Base-by-base conservation (phyloP, 345 rosid species). In the Eucalyptus polyanthemos region DNA sequence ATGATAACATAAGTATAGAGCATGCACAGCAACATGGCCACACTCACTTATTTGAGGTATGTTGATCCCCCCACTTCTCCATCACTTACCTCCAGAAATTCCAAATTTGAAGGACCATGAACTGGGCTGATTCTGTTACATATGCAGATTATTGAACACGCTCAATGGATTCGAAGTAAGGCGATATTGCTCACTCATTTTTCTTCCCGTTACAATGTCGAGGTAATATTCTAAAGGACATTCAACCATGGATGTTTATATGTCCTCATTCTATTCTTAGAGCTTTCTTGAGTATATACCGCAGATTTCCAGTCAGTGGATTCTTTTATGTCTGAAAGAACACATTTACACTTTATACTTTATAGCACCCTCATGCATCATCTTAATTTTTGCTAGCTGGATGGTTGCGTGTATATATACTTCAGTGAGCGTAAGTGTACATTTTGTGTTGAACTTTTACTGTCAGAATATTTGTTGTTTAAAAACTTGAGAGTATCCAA, bases 91-190 rank as follows among this genome's bases (percentile, higher is more conserved):
- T 50, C 80, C 45, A 27, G 87, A 21, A 58, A 34, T 81, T 76
- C 22, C n/a, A 50, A 31, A 67, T 86, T 86, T 37, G 51, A 89
- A 40, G 47, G 12, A 21, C 47, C 16, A 4, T 76, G 85, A 76
- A 6, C 15, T 76, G 47, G 85, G 47, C 85, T 76, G 47, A 76
- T 76, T 76, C 47, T 86, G 69, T 42, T 45, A 27, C 87, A 87
- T 87, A 87, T 93, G 92, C 96, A 97, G 99, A 94, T 97, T 29
- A 94, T 97, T 87, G 93, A 96, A 90, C 92, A 97, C 86, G 97
- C 99, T 56, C 91, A 97, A 92, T 97, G 99, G 99, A 95, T 97
- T 72, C 93, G 99, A 88, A 97, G 91, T 91, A 95, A 95, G 92
- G 91, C 98, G 29, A 93, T 96, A 37, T 56, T 97, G 60, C 88